A percentile compares a stretch with the other conserved stretches of the same genome.
Evolutionary conservation across 306 rosid species (phyloP).

Genomic region (Amphicarpaea edgeworthii): DNA sequence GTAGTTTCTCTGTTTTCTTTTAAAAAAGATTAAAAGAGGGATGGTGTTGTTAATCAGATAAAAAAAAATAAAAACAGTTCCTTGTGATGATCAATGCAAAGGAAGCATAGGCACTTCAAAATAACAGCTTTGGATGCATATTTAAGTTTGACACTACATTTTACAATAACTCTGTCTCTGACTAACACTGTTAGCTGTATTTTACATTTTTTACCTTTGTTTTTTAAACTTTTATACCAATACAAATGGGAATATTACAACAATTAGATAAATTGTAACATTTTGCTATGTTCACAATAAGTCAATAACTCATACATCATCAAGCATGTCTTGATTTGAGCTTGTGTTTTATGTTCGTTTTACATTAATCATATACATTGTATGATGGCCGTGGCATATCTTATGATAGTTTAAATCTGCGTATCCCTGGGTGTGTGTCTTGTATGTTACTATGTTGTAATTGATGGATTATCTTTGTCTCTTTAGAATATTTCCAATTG

Average conservation of each 20-base stretch:
- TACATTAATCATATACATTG: too few relatives aligned
- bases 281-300: not conserved
- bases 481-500: not conserved
- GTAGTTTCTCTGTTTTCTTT: not conserved
- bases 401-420: too few relatives aligned
- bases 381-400: too few relatives aligned
- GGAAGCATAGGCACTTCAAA: not conserved
- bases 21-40: not conserved
- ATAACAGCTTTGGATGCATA: not conserved
- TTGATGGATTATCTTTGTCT: not conserved
- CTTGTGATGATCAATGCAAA: not conserved
- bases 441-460: conserved; percentile 9
- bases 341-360: too few relatives aligned
- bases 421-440: too few relatives aligned
- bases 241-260: not conserved
- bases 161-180: not conserved
- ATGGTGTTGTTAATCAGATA: not conserved
- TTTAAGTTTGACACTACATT: not conserved
- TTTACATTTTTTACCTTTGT: not conserved
- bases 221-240: not conserved
- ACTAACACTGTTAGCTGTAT: not conserved
- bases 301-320: not conserved
- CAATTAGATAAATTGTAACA: not conserved
- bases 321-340: not conserved
- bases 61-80: too few relatives aligned